Conservation (phyloP, 306 rosid species). For the Malus orientalis region DNA sequence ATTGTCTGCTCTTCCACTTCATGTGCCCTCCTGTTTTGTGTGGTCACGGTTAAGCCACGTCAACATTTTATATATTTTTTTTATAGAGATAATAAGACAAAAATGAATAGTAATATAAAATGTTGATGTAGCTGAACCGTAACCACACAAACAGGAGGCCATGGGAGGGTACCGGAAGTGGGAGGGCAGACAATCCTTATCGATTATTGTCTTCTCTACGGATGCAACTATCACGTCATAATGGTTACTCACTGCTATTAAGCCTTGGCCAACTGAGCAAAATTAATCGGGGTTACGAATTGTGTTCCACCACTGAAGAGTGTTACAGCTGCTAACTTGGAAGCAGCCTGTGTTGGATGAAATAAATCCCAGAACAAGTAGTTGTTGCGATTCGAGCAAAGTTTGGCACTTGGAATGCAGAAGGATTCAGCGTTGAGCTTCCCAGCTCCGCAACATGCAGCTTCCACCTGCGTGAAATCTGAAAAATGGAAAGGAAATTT, state of each 20-base stretch:
- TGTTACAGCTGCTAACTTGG: slow-evolving; percentile 12
- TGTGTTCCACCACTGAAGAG: slow-evolving; percentile 3
- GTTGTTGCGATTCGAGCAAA: not conserved
- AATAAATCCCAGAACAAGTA: slow-evolving; percentile 28
- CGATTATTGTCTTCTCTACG: not conserved
- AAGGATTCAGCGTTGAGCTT: slow-evolving; percentile 13
- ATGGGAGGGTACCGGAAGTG: too few relatives aligned
- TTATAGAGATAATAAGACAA: too few relatives aligned
- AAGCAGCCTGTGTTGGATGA: slow-evolving; percentile 21
- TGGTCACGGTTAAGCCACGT: too few relatives aligned
- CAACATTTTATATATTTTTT: too few relatives aligned
- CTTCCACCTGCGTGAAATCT: slow-evolving; percentile 14
- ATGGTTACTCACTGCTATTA: not conserved
- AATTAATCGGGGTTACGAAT: slow-evolving; percentile 22
- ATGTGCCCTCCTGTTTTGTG: too few relatives aligned
- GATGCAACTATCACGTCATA: not conserved
- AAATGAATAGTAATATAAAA: too few relatives aligned
- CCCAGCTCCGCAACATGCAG: slow-evolving; percentile 27
- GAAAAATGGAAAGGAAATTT: not conserved
- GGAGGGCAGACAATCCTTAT: too few relatives aligned
- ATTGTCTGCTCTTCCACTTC: too few relatives aligned
- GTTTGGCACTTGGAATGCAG: not conserved
- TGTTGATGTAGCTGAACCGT: too few relatives aligned
- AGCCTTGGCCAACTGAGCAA: slow-evolving; percentile 12
- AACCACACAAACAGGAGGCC: too few relatives aligned